Evolutionary conservation across 352 stramenopile genomes (phyloP).

Genomic region (Pythium rhizo-oryzae): DNA sequence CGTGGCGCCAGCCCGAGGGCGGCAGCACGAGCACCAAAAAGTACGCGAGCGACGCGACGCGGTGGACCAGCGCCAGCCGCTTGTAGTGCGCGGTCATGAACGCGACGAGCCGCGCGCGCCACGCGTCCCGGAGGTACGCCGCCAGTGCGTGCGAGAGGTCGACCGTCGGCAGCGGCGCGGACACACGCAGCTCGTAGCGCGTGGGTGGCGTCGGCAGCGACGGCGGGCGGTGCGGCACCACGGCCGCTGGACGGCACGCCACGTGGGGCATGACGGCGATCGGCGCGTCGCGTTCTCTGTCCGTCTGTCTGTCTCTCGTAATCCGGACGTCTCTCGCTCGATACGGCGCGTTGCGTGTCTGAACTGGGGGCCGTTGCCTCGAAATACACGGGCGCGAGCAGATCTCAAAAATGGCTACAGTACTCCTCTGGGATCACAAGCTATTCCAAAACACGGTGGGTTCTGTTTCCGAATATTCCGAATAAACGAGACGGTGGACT

Average conservation of each 20-base stretch:
- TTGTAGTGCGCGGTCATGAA: slow-evolving; percentile 7
- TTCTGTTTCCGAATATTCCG: neutral
- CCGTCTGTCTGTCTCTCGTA: neutral
- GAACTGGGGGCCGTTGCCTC: too few relatives aligned
- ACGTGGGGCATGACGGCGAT: neutral
- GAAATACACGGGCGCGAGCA: too few relatives aligned
- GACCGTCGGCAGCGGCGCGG: slow-evolving; percentile 1
- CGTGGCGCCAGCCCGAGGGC: neutral
- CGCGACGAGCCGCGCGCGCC: neutral
- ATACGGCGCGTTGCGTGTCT: too few relatives aligned
- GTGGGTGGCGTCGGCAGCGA: neutral
- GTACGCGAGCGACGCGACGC: slow-evolving; percentile 7
- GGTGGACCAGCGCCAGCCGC: neutral
- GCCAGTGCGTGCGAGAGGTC: slow-evolving; percentile 7
- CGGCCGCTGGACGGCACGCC: neutral
- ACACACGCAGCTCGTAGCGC: slow-evolving; percentile 3
- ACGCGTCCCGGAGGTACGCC: neutral
- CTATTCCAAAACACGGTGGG: neutral
- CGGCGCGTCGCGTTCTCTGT: too few relatives aligned
- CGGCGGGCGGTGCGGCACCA: neutral
- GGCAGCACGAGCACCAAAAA: slow-evolving; percentile 14
- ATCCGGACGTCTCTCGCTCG: too few relatives aligned
- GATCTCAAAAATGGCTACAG: too few relatives aligned
- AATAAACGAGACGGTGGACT: neutral
- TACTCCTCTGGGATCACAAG: too few relatives aligned